Evolutionary conservation across 1,284 basidiomycete genomes (phyloP), one percentile per base, ranked within the genome.

Genomic region (Tilletiopsis washingtonensis): DNA sequence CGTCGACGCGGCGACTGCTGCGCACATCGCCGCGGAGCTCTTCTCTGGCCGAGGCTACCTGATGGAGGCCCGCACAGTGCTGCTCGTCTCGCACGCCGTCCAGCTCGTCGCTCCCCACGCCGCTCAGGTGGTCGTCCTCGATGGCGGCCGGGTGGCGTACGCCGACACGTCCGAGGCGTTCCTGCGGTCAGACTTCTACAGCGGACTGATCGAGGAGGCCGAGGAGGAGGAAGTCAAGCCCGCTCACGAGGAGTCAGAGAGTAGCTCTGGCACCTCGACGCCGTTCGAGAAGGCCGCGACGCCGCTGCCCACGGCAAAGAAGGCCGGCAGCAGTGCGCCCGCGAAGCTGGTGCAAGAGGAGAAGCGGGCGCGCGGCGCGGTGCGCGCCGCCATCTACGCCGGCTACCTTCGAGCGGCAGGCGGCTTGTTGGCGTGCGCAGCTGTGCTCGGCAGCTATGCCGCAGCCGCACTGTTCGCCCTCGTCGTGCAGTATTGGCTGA

Each of bases 31-130:
- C 3, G 43, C 51, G 26, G 56, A 57, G 6, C 47, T 58, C 43
- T 36, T 69, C 2, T 44, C 43, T 17, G 67, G 67, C 1, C 32
- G 32, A 34, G 32, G 32, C 12, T 50, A 55, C 4, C 54, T 71
- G 15, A 47, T 65, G 1, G 77, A 79, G 0, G 73, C 76, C 34
- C 79, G 82, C 38, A 87, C 85, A 0, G 77, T 85, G 15, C 77
- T 89, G 17, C 76, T 89, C 15, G 85, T 86, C 27, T 86, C 85
- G 0, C 86, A 89, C 49, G 62, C 68, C 23, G 59, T 66, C 15
- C 54, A 59, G 26, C 45, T 64, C 2, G 57, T 71, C 14, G 44
- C 51, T 15, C 49, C 54, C 11, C 29, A 45, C 20, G 48, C 53
- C 9, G 56, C 56, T 1, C 51, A 54, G 26, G 62, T 71, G n/a